phyloP scores from a whole-genome alignment of 1,284 basidiomycete genomes.

The Cutaneotrichosporon sp. region DNA sequence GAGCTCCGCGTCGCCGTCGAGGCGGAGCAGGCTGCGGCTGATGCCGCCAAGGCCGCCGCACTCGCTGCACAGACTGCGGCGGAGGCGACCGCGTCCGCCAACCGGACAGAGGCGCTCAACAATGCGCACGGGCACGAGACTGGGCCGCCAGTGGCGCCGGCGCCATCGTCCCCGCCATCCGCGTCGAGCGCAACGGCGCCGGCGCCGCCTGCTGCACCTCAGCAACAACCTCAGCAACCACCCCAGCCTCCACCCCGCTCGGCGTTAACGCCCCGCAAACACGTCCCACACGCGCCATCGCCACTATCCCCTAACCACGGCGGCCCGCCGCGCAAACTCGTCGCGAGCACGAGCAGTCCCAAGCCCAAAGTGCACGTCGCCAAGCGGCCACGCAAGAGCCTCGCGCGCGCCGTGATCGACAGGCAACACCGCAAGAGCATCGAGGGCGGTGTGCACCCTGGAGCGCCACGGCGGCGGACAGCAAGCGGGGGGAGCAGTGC shows the following conservation, averaged over 20 bases:
- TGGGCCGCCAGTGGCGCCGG: too few species aligned
- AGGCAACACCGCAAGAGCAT: constrained; percentile 6
- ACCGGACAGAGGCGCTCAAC: neutral
- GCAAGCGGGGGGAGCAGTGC: neutral
- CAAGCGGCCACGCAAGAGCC: constrained; percentile 30
- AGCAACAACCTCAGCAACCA: neutral
- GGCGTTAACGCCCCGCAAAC: constrained; percentile 11
- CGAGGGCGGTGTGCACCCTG: neutral
- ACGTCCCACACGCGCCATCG: constrained; percentile 28
- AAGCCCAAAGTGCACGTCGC: constrained; percentile 12
- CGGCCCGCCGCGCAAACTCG: neutral
- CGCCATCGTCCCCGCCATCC: too few species aligned
- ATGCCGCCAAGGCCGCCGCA: constrained; percentile 55
- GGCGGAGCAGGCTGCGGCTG: constrained; percentile 53
- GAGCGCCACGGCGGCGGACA: neutral
- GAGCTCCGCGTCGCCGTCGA: constrained; percentile 55
- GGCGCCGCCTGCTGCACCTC: too few species aligned
- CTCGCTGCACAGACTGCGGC: constrained; percentile 46
- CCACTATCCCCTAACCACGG: constrained; percentile 33
- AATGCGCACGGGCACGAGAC: too few species aligned
- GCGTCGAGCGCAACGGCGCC: too few species aligned
- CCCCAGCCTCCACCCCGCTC: neutral
- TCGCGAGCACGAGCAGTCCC: constrained; percentile 1
- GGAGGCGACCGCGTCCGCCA: neutral
- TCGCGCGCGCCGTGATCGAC: constrained; percentile 41